Evolutionary conservation across 2,329 filamentous ascomycete genomes (phyloP), one percentile per base, ranked within the genome.

Genomic region (Fusarium chlamydosporum): DNA sequence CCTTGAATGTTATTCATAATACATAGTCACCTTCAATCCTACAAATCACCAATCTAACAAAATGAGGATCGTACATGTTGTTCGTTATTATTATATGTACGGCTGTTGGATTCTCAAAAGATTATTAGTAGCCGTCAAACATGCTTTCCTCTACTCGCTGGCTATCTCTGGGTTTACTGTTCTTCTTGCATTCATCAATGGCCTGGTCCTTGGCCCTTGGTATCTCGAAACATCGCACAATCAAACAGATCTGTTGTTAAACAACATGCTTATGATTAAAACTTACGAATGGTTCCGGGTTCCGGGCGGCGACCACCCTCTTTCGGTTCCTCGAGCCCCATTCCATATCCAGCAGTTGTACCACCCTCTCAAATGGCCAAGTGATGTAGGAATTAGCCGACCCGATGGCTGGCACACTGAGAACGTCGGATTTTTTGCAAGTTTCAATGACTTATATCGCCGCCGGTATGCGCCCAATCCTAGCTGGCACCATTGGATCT

Each of bases 401-500:
- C 46, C 37, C 7, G 4, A 7, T 2, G 54, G 4, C 13, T 56
- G 54, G 45, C 31, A 20, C 2, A 10, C 45, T 3, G 1, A 34
- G 2, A 51, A 20, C 12, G 9, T 26, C 2, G 12, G 3, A 2
- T 9, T 8, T 1, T 11, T 23, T 6, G 12, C 54, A 5, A 6
- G 4, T 0, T 35, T 57, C n/a, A 2, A 9, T 1, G 4, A 23
- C 7, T 23, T 57, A 0, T 52, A 35, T 34, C 54, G 45, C 4
- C 45, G 43, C 7, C 18, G 20, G 5, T 20, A 11, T 31, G 18
- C 9, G 0, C 5, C 6, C 4, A 6, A 45, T 6, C 20, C 34
- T 4, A 16, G 2, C 8, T 57, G 54, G 54, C 46, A 57, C 35
- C 35, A 53, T 4, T 57, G 54, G 54, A 35, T 57, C 8, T 52